Percentiles rank a stretch among this genome's conserved stretches.
Evolutionary conservation across 2,329 filamentous ascomycete genomes (phyloP).

Genomic region (Dactylonectria estremocensis): DNA sequence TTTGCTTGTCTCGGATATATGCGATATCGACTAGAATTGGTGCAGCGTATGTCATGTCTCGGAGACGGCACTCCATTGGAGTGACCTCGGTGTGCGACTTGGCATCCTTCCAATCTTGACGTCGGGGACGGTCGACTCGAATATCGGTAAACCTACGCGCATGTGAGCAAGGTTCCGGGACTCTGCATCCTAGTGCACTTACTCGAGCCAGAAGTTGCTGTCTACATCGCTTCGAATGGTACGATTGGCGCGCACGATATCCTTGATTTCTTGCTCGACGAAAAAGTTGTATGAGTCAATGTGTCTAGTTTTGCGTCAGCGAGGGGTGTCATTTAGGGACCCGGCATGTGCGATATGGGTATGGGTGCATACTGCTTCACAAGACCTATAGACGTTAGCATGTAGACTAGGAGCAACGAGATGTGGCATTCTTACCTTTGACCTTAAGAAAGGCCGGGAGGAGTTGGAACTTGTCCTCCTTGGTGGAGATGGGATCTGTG

Average conservation of each 20-base stretch:
- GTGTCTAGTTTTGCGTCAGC: slow-evolving; percentile 65
- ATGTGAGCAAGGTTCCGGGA: slow-evolving; percentile 23
- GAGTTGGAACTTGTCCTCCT: slow-evolving; percentile 95
- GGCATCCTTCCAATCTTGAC: slow-evolving; percentile 81
- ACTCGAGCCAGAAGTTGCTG: slow-evolving; percentile 90
- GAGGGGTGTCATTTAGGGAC: background rate
- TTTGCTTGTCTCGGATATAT: slow-evolving; percentile 86
- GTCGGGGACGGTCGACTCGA: slow-evolving; percentile 85
- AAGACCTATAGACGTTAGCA: slow-evolving; percentile 66
- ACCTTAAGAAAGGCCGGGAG: slow-evolving; percentile 98
- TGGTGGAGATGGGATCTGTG: slow-evolving; percentile 75
- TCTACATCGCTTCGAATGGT: slow-evolving; percentile 93
- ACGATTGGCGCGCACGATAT: slow-evolving; percentile 93
- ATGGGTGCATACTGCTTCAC: slow-evolving; percentile 81
- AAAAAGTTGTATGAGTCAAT: slow-evolving; percentile 99
- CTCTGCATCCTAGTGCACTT: slow-evolving; percentile 43
- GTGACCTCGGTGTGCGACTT: slow-evolving; percentile 83
- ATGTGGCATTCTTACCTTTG: slow-evolving; percentile 72
- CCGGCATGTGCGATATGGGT: background rate
- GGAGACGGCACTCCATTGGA: slow-evolving; percentile 94
- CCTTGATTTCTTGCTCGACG: slow-evolving; percentile 95
- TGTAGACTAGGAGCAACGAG: slow-evolving; percentile 11
- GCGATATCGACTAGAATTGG: slow-evolving; percentile 94
- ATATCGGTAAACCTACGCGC: slow-evolving; percentile 82
- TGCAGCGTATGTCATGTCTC: slow-evolving; percentile 98